Evolutionary conservation across 2,329 filamentous ascomycete genomes (phyloP).

Genomic region (Fusarium irregulare): DNA sequence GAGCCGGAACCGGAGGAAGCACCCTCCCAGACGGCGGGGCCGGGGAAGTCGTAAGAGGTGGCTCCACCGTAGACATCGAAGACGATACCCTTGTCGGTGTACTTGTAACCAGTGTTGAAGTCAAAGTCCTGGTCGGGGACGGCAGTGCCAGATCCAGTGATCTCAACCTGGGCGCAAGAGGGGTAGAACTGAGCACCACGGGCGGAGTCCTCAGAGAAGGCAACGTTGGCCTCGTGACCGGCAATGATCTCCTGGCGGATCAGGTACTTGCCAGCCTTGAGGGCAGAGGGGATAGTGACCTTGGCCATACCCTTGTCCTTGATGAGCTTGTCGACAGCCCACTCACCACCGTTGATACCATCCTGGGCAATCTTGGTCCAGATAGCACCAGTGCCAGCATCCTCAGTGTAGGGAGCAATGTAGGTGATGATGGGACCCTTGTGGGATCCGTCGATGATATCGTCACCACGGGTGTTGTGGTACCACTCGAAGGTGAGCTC

Average conservation of each 20-base stretch:
- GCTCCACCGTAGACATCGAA: slow-evolving; percentile 66
- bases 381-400: slow-evolving; percentile 60
- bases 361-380: slow-evolving; percentile 61
- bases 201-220: slow-evolving; percentile 46
- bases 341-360: slow-evolving; percentile 54
- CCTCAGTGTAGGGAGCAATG: slow-evolving; percentile 57
- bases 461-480: slow-evolving; percentile 61
- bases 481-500: slow-evolving; percentile 62
- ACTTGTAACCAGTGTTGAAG: slow-evolving; percentile 66
- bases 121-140: slow-evolving; percentile 57
- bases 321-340: slow-evolving; percentile 60
- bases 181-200: slow-evolving; percentile 61
- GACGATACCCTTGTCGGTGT: slow-evolving; percentile 66
- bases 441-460: slow-evolving; percentile 65
- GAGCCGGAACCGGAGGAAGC: slow-evolving; percentile 30
- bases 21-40: slow-evolving; percentile 49
- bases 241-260: slow-evolving; percentile 67
- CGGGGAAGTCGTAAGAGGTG: slow-evolving; percentile 51
- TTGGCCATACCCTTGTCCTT: slow-evolving; percentile 59
- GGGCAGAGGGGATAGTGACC: slow-evolving; percentile 58
- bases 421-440: slow-evolving; percentile 65
- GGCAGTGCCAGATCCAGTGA: slow-evolving; percentile 60
- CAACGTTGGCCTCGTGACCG: slow-evolving; percentile 58
- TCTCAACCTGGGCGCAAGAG: slow-evolving; percentile 69
- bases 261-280: slow-evolving; percentile 64